Conservation (phyloP, 108 stramenopile genomes). For the Discostella pseudostelligera region DNA sequence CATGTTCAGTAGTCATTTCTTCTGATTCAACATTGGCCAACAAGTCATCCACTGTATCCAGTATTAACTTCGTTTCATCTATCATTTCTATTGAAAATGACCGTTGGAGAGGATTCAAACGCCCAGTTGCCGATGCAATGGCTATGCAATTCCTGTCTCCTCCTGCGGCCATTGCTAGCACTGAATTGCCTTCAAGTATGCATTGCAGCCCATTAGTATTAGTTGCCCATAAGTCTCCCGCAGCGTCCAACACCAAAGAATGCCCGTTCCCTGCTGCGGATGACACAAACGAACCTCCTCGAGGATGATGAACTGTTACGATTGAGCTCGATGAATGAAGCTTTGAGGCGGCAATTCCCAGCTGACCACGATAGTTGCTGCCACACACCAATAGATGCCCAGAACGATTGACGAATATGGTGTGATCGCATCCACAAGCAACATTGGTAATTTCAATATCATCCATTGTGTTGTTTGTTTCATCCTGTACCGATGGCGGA, state of each 20-base stretch:
- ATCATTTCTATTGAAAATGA: conserved; percentile 40
- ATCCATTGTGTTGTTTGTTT: conserved; percentile 27
- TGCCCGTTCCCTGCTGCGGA: conserved; percentile 57
- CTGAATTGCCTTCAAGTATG: conserved; percentile 35
- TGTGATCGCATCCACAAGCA: conserved; percentile 67
- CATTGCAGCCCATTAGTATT: conserved; percentile 26
- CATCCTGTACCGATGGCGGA: neutral
- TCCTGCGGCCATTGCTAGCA: conserved; percentile 57
- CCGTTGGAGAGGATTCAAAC: conserved; percentile 10
- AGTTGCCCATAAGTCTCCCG: conserved; percentile 67
- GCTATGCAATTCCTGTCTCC: conserved; percentile 52
- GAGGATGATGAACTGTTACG: conserved; percentile 45
- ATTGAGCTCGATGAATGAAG: conserved; percentile 9
- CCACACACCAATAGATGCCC: conserved; percentile 70
- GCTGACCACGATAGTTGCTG: conserved; percentile 54
- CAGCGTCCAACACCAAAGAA: conserved; percentile 58
- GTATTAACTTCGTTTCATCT: conserved; percentile 30
- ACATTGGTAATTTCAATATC: conserved; percentile 64
- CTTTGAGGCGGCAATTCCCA: conserved; percentile 39
- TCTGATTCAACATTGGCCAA: conserved; percentile 34
- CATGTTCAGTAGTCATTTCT: conserved; percentile 10
- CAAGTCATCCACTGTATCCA: conserved; percentile 42
- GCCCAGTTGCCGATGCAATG: conserved; percentile 32
- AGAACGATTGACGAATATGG: conserved; percentile 55
- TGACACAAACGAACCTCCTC: conserved; percentile 45